Evolutionary conservation across 495 filamentous ascomycete species (phyloP), one percentile per base, ranked within the genome.

Genomic region (Astrothelium subdiscretum): DNA sequence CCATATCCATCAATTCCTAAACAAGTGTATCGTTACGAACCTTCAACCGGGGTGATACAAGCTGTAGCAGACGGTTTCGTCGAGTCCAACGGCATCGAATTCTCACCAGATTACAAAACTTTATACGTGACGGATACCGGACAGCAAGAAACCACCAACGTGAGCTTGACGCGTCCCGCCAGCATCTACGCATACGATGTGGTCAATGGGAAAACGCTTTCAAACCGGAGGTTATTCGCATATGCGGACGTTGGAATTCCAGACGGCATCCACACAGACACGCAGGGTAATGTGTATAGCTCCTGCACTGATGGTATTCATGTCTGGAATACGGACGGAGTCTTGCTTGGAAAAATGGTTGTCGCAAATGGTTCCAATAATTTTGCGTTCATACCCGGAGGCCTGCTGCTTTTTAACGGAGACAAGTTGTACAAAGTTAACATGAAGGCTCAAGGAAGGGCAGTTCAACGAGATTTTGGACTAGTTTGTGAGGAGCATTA

Each of bases 1-100:
- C 71, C 71, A 20, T 38, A 62, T 2, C 72, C 73, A 0, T 63
- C 64, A 18, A 64, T 76, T 32, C 71, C 66, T n/a, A 63, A 68
- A 43, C 71, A 75, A 66, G 78, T 82, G 18, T 83, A 83, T 62
- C 76, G 81, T 3, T 83, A 78, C 68, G 73, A 78, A n/a, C 79
- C 80, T 0, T 40, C 61, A 1, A 82, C 75, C 0, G 73, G 77
- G 40, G 73, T 72, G 27, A 71, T 81, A 31, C 69, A 75, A 11
- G 79, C 76, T 38, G 75, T 84, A 29, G 81, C 81, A 1, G 80
- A 81, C 64, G 74, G 72, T 6, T 78, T 82, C 59, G 73, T 69
- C n/a, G 66, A 72, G 13, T 77, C 78, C 10, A 80, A 80, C 61
- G 79, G 80, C 0, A 69, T 82, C 35, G 68, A 69, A 27, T 80